A percentile compares a stretch with the other conserved stretches of the same genome.
Conservation (phyloP, 1,284 basidiomycete genomes). For the Sanguinoderma infundibulare region DNA sequence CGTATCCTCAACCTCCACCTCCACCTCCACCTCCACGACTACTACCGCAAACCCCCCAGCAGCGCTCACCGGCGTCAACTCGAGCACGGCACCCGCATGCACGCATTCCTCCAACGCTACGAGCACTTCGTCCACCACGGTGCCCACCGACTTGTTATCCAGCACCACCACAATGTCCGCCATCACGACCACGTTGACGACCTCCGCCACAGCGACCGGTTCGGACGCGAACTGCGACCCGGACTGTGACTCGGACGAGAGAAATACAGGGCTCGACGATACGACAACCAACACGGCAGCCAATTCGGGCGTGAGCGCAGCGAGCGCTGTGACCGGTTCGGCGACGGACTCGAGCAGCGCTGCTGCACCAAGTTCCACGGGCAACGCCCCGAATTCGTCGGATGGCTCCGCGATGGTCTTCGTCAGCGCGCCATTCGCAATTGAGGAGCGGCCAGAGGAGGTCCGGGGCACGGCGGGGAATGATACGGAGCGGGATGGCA, state of each 20-base stretch:
- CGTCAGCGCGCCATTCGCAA: neutral
- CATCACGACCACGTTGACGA: neutral
- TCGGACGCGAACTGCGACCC: neutral
- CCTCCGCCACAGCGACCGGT: neutral
- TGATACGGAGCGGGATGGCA: neutral
- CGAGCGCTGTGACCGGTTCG: neutral
- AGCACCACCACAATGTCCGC: neutral
- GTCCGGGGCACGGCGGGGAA: neutral
- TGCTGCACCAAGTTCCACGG: neutral
- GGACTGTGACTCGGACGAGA: neutral
- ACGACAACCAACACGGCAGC: neutral
- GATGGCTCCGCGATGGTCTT: neutral
- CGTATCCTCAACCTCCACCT: neutral
- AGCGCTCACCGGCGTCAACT: neutral
- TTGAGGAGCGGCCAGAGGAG: neutral
- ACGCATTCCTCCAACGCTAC: neutral
- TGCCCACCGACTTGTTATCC: neutral
- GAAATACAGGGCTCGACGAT: neutral
- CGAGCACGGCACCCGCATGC: neutral
- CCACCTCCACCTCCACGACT: neutral
- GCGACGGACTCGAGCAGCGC: neutral
- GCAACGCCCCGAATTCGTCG: neutral
- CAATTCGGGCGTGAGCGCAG: neutral
- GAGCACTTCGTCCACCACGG: neutral
- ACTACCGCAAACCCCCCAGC: neutral